Base-by-base conservation (phyloP, 371 early-diverging fungal species). In the Rhizopus stolonifer region DNA sequence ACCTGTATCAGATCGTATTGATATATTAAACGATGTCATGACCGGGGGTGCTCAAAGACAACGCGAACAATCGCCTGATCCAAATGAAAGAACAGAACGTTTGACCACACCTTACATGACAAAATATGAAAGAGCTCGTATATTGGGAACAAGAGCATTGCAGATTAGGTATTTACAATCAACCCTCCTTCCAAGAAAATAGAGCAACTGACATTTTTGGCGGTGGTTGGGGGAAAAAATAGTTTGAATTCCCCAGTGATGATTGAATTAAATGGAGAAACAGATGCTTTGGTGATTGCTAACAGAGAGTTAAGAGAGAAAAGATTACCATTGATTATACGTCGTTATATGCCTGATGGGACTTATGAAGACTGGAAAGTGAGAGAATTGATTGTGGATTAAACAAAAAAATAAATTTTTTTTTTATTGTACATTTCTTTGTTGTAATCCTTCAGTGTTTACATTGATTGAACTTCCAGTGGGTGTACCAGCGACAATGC, bases 41-140 rank as follows among this genome's bases (percentile, higher is more conserved):
- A 39, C 52, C 11, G 65, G 55, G 14, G 46, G 24, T 29, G 36
- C 15, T 18, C 54, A 7, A 10, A 42, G 21, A 42, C 42, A 42
- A 42, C 18, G 42, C 18, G 42, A 42, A 42, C 42, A 42, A 42
- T 42, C 21, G 15, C 42, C 42, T 21, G 21, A 60, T 36, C 38
- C 66, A 6, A 42, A 38, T 4, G 78, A 77, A 50, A 61, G 58
- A 10, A 79, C 79, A 49, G 83, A 89, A 53, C 77, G 89, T 46
- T 50, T 57, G 46, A 99, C 99, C 3, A 94, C 96, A 17, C 95
- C 97, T n/a, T 94, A 93, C 71, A 91, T 99, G 93, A 99, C 99
- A 40, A 99, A 98, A 72, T 99, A 97, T 78, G 99, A 99, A 77
- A 88, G 91, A 52, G 98, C 99, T 29, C 82, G 96, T 54, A 84